Evolutionary conservation across 2,329 filamentous ascomycete genomes (phyloP).

Genomic region (Amphichorda felina): DNA sequence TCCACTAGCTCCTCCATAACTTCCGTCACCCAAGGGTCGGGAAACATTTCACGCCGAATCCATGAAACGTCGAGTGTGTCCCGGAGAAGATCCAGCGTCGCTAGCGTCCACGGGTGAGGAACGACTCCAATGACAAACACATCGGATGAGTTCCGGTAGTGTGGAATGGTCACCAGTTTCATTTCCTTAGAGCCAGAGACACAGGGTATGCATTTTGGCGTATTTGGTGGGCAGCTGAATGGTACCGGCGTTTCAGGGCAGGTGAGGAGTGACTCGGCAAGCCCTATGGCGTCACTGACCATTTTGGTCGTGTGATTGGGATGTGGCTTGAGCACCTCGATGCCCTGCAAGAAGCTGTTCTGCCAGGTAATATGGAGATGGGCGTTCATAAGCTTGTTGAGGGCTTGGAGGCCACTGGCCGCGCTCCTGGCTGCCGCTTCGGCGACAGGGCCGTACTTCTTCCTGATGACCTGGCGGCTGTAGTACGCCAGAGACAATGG

Average conservation of each 20-base stretch:
- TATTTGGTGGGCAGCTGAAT: conserved; percentile 74
- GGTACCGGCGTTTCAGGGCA: conserved; percentile 67
- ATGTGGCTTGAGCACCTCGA: conserved; percentile 71
- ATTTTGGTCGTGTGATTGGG: conserved; percentile 64
- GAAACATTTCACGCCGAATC: conserved; percentile 55
- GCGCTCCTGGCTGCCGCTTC: conserved; percentile 31
- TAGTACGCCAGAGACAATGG: conserved; percentile 68
- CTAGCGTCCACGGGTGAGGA: conserved; percentile 82
- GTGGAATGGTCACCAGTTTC: conserved; percentile 51
- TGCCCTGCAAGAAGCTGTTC: conserved; percentile 61
- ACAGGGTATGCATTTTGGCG: conserved; percentile 63
- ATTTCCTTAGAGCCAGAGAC: conserved; percentile 46
- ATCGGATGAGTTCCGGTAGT: conserved; percentile 59
- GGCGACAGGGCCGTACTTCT: conserved; percentile 47
- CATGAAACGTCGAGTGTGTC: conserved; percentile 49
- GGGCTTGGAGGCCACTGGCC: conserved; percentile 47
- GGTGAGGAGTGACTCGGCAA: conserved; percentile 63
- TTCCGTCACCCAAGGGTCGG: conserved; percentile 68
- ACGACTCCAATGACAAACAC: conserved; percentile 78
- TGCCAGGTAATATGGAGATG: conserved; percentile 85
- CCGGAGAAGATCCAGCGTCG: conserved; percentile 52
- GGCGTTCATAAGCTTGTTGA: conserved; percentile 68
- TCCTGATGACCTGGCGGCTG: conserved; percentile 44
- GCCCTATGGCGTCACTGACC: conserved; percentile 54
- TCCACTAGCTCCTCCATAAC: conserved; percentile 40